Evolutionary conservation across 768 basidiomycete genomes (phyloP), one percentile per base, ranked within the genome.

Genomic region (Boletus pseudo-olivaceus): DNA sequence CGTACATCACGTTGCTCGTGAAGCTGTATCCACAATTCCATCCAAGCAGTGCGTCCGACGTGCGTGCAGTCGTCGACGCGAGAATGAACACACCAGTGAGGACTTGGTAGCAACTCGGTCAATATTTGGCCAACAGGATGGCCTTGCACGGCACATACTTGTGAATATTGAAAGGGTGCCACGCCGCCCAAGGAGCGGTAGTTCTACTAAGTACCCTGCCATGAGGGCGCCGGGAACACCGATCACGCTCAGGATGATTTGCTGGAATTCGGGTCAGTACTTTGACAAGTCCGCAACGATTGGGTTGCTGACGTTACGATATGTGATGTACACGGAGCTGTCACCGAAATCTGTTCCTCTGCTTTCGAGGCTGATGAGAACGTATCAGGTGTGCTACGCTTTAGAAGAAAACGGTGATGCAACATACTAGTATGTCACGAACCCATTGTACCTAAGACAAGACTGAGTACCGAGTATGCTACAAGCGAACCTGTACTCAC

Each of bases 281-380:
- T 27, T 47, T 19, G 19, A 57, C 15, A 34, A 4, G 34, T 10
- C 11, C 5, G 14, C 10, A 15, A 40, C 17, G 23, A 44, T 2
- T 5, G 8, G n/a, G 14, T 15, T 1, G 56, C 63, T 38, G 60
- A 84, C 84, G 54, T 90, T 90, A 19, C 88, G 81, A 59, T 90
- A 90, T 1, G 87, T 87, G 59, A 83, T 85, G 59, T 87, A 82
- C 4, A 82, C 67, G 5, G 84, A 86, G 0, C 82, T 78, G 54
- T 88, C 87, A 2, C 87, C 87, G 49, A 88, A 87, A 47, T 82
- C 68, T 0, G 84, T 82, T 8, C 88, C 88, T 41, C 85, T 77
- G n/a, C 73, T 84, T 19, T 78, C 69, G 30, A 89, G 78, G 64
- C 85, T 87, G 48, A 47, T 55, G 51, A 45, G 49, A 42, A 54